phyloP scores from a whole-genome alignment of 2,329 filamentous ascomycete species.

The Penicillium sumatraense region DNA sequence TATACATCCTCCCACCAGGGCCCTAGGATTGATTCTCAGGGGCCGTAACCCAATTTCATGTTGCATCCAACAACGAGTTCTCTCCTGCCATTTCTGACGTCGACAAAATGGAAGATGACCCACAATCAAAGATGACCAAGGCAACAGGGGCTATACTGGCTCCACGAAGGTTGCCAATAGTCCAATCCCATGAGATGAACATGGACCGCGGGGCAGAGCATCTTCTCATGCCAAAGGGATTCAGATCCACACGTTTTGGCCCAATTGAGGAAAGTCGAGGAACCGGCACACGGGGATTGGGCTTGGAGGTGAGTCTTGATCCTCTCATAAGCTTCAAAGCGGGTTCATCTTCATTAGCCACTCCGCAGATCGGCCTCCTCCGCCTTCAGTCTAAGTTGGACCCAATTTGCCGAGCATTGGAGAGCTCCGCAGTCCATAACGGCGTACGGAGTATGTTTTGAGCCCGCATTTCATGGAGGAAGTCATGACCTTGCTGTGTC shows the following conservation, averaged over 20 bases:
- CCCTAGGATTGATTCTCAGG: conserved; percentile 3
- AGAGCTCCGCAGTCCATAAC: not conserved
- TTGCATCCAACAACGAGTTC: not conserved
- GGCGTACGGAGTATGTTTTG: not conserved
- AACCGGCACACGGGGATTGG: conserved; percentile 5
- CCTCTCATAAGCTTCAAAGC: conserved; percentile 20
- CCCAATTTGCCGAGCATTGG: not conserved
- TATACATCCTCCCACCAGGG: conserved; percentile 17
- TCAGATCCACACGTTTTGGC: conserved; percentile 7
- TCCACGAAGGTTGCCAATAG: conserved; percentile 1
- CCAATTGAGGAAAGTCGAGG: conserved; percentile 3
- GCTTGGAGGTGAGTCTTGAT: not conserved
- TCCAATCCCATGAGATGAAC: conserved; percentile 11
- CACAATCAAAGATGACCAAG: conserved; percentile 12
- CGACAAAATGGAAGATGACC: conserved; percentile 8
- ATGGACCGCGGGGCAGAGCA: not conserved
- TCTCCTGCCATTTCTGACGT: conserved; percentile 10
- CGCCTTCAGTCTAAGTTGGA: conserved; percentile 4
- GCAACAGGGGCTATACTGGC: not conserved
- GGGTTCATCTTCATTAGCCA: conserved; percentile 27
- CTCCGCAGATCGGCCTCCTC: conserved; percentile 19
- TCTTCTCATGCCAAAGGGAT: conserved; percentile 10
- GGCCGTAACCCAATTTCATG: not conserved
- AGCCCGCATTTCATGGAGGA: no score
- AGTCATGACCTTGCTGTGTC: no score